These are phyloP conservation scores for Brassica cretica DNA, from an alignment of 345 rosid genomes.

Conservation along the genomic window DNA sequence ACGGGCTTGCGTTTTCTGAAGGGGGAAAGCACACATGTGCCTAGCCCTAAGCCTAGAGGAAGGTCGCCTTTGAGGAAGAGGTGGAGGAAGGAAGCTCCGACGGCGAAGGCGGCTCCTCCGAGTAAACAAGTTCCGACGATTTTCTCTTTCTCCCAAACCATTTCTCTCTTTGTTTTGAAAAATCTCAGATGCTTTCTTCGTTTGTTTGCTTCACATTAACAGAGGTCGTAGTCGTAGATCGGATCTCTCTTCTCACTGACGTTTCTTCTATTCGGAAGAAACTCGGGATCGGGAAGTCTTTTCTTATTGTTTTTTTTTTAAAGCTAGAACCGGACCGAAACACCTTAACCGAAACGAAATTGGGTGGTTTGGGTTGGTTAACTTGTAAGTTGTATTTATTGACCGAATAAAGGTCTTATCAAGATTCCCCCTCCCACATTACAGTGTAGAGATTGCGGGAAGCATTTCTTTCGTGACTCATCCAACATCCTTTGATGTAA, in stretches of 20 bases:
- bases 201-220: constrained; percentile 33
- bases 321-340: not conserved
- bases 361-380: not conserved
- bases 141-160: constrained; percentile 46
- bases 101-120: constrained; percentile 58
- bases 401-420: no score
- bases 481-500: no score
- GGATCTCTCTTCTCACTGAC: constrained; percentile 13
- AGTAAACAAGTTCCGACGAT: constrained; percentile 47
- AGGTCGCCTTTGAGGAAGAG: constrained; percentile 42
- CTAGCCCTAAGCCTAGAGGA: constrained; percentile 38
- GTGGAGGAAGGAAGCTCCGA: constrained; percentile 44
- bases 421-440: no score
- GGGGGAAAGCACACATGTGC: constrained; percentile 33
- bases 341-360: constrained; percentile 6
- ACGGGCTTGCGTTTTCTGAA: constrained; percentile 54
- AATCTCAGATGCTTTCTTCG: constrained; percentile 20
- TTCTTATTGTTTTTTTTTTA: not conserved
- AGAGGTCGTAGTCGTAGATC: not conserved
- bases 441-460: no score
- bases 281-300: constrained; percentile 37
- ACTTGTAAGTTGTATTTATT: no score
- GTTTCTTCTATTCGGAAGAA: constrained; percentile 35
- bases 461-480: no score
- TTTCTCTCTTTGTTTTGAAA: constrained; percentile 26